A percentile compares a stretch with the other conserved stretches of the same genome.
Conservation (phyloP, 1,284 basidiomycete genomes). For the Ustilago curta region DNA sequence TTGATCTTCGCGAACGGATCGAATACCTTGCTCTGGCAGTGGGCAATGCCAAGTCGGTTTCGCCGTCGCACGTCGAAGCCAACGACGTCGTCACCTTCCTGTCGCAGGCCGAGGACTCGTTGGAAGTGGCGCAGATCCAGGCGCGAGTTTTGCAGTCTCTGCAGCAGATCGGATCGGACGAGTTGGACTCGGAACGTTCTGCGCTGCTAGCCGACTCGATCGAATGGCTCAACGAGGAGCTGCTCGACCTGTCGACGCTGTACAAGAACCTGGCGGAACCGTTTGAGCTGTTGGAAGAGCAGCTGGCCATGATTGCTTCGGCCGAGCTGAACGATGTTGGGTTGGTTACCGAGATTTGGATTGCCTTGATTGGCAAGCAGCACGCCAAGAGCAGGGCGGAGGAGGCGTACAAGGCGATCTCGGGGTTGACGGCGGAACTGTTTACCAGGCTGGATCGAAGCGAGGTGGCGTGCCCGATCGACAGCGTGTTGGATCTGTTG, state of each 20-base stretch:
- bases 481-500: slow-evolving; percentile 57
- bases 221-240: slow-evolving; percentile 71
- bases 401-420: slow-evolving; percentile 48
- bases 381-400: slow-evolving; percentile 63
- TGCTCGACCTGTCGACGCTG: slow-evolving; percentile 74
- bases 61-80: slow-evolving; percentile 72
- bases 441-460: slow-evolving; percentile 43
- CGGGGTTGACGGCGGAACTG: slow-evolving; percentile 53
- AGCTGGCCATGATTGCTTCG: slow-evolving; percentile 90
- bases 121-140: slow-evolving; percentile 97
- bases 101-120: slow-evolving; percentile 91
- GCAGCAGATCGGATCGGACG: slow-evolving; percentile 65
- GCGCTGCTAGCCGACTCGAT: slow-evolving; percentile 70
- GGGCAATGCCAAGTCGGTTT: slow-evolving; percentile 82
- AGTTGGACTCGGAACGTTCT: slow-evolving; percentile 73
- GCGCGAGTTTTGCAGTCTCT: slow-evolving; percentile 75
- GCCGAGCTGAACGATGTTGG: slow-evolving; percentile 89
- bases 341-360: slow-evolving; percentile 87
- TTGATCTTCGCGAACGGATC: slow-evolving; percentile 63
- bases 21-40: slow-evolving; percentile 77
- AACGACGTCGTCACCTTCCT: slow-evolving; percentile 90
- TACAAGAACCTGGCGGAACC: slow-evolving; percentile 90
- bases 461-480: slow-evolving; percentile 64
- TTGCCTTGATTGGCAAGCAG: slow-evolving; percentile 84
- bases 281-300: slow-evolving; percentile 83